Conservation (phyloP, 805 yeast genomes). For the Monosporozyma aerobia region DNA sequence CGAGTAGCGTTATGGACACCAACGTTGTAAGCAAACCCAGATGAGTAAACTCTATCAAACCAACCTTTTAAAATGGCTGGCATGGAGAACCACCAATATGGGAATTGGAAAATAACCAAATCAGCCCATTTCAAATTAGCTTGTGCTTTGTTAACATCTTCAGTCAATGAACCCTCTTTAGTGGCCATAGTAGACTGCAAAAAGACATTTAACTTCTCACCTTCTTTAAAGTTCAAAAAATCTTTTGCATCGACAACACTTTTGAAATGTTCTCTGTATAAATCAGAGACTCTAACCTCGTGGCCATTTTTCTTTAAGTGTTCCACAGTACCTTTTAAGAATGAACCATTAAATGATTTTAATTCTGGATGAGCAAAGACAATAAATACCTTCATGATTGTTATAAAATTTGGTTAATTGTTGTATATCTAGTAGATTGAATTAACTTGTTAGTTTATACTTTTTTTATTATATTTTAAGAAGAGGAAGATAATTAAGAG, state of each 20-base stretch:
- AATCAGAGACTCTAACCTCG: conserved; percentile 19
- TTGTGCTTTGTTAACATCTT: conserved; percentile 19
- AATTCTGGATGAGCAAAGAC: conserved; percentile 23
- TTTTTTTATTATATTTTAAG: too few species aligned
- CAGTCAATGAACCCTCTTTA: conserved; percentile 8
- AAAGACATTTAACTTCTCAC: conserved; percentile 6
- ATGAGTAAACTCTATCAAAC: conserved; percentile 20
- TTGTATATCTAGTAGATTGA: too few species aligned
- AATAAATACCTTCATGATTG: conserved; percentile 9
- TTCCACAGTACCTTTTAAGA: conserved; percentile 9
- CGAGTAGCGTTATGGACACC: conserved; percentile 9
- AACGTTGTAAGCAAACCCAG: conserved; percentile 17
- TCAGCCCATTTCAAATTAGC: conserved; percentile 23
- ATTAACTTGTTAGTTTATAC: too few species aligned
- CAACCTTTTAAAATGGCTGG: conserved; percentile 26
- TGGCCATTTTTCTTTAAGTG: conserved; percentile 15
- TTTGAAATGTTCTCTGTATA: conserved; percentile 20
- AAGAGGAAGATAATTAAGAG: too few species aligned
- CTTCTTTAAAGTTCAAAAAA: conserved; percentile 8
- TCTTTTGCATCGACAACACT: conserved; percentile 12
- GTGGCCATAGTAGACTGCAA: conserved; percentile 11
- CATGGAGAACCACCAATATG: conserved; percentile 1
- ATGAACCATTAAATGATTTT: conserved; percentile 14
- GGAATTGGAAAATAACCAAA: conserved; percentile 16
- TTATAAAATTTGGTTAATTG: background rate